Evolutionary conservation across 495 filamentous ascomycete genomes (phyloP), one percentile per base, ranked within the genome.

Genomic region (Pseudotulostoma volvatum): DNA sequence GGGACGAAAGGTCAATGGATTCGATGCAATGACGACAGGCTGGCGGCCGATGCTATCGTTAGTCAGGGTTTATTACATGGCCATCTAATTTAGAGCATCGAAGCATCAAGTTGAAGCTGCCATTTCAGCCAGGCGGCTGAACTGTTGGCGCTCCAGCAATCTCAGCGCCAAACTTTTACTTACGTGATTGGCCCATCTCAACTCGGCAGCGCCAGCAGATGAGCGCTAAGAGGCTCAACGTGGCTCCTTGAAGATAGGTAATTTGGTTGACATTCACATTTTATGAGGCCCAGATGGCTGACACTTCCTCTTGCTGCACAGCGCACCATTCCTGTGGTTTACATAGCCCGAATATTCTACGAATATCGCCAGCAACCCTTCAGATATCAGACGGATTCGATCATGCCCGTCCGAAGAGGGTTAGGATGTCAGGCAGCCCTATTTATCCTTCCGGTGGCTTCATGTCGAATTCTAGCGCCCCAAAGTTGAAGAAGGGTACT

Each of bases 381-480:
- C 23, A 5, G 11, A 28, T 28, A 11, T 11, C 5, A 5, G 11
- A 28, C 5, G 5, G 23, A 5, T 11, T 28, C 11, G 11, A 5
- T 28, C 23, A 11, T 11, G 23, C 11, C 11, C 5, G 23, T 28
- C 23, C 5, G 23, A 5, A 5, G 5, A 28, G 23, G 23, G 23
- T 28, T 28, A 5, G 5, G 5, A 28, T 28, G 23, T 28, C 23
- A 5, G 5, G 23, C 23, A 28, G 23, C 23, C 23, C 11, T 28
- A 20, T 19, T 44, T 35, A 25, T 41, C 40, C 44, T 49, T 49
- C 35, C 40, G 38, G 42, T 46, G 41, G 34, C 32, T 46, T 28
- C 44, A 30, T 36, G 34, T 31, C 40, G 39, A 41, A 19, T 36
- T 18, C 18, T 28, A 28, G 5, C 11, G 5, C 23, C 11, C 5